A percentile compares a stretch with the other conserved stretches of the same genome.
phyloP scores from a whole-genome alignment of 2,329 filamentous ascomycete genomes.

The Diaporthe caulivora region DNA sequence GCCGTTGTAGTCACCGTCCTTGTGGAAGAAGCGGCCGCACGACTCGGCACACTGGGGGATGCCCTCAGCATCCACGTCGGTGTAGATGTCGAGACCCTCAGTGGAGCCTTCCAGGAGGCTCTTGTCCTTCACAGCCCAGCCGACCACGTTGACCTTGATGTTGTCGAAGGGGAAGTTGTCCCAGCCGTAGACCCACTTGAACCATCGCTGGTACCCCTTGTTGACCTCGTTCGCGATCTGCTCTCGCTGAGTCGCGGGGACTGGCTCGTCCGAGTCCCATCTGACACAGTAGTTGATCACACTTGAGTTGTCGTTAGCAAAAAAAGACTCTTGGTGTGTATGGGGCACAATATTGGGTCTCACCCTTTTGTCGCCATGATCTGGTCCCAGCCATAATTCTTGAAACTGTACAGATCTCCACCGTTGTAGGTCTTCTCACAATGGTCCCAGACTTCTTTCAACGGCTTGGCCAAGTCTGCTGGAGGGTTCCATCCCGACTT shows the following conservation, averaged over 20 bases:
- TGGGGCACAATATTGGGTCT: neutral
- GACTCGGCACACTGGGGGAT: conserved; percentile 56
- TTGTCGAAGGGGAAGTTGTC: conserved; percentile 11
- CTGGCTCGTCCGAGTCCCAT: conserved; percentile 55
- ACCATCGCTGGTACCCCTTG: conserved; percentile 1
- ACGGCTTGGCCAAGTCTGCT: conserved; percentile 4
- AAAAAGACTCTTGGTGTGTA: neutral
- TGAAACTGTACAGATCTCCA: conserved; percentile 3
- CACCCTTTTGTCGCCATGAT: conserved; percentile 20
- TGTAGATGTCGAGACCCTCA: conserved; percentile 55
- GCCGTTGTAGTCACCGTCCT: conserved; percentile 54
- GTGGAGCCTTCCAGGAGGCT: conserved; percentile 9
- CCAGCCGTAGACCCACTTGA: conserved; percentile 21
- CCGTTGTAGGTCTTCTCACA: conserved; percentile 6
- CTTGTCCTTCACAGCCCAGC: conserved; percentile 17
- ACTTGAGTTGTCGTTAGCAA: neutral
- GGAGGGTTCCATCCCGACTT: conserved; percentile 15
- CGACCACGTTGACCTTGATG: neutral
- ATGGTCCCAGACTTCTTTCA: conserved; percentile 17
- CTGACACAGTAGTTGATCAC: conserved; percentile 56
- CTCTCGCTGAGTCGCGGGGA: conserved; percentile 53
- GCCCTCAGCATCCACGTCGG: conserved; percentile 53
- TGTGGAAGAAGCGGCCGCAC: conserved; percentile 61
- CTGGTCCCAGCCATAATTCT: conserved; percentile 12
- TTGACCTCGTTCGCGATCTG: conserved; percentile 49